Percentiles rank a stretch among this genome's conserved stretches.
Conservation (phyloP, 1,139 yeast species). For the Chernovozyma aurita region DNA sequence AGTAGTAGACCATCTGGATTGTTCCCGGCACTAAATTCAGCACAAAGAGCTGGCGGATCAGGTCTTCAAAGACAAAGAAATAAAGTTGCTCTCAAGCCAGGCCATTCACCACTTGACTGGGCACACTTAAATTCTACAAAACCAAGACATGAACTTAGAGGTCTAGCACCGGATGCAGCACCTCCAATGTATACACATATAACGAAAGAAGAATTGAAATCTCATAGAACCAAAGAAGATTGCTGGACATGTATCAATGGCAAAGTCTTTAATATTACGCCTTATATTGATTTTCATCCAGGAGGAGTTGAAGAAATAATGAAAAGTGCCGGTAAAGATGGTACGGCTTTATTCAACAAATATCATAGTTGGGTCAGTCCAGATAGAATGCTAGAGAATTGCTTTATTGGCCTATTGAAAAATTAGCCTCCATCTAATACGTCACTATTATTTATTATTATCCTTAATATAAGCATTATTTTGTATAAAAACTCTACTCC, state of each 20-base stretch:
- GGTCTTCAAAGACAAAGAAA: conserved; percentile 20
- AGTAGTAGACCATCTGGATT: conserved; percentile 7
- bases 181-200: conserved; percentile 49
- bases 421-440: too few relatives aligned
- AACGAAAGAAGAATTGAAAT: conserved; percentile 52
- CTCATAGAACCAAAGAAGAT: conserved; percentile 57
- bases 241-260: conserved; percentile 86
- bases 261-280: conserved; percentile 79
- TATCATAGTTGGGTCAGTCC: conserved; percentile 89
- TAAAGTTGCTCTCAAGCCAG: conserved; percentile 68
- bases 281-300: conserved; percentile 83
- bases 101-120: conserved; percentile 88
- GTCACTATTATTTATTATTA: background rate
- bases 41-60: conserved; percentile 28
- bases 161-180: conserved; percentile 36
- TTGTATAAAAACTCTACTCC: too few relatives aligned
- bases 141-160: conserved; percentile 31
- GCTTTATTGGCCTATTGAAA: conserved; percentile 61
- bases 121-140: conserved; percentile 48
- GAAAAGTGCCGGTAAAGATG: conserved; percentile 82
- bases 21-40: conserved; percentile 39
- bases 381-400: conserved; percentile 74
- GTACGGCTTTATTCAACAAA: conserved; percentile 71
- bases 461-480: background rate
- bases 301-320: conserved; percentile 82